Evolutionary conservation across 1,139 yeast genomes (phyloP), one percentile per base, ranked within the genome.

Genomic region (Blastobotrys buckinghamii): DNA sequence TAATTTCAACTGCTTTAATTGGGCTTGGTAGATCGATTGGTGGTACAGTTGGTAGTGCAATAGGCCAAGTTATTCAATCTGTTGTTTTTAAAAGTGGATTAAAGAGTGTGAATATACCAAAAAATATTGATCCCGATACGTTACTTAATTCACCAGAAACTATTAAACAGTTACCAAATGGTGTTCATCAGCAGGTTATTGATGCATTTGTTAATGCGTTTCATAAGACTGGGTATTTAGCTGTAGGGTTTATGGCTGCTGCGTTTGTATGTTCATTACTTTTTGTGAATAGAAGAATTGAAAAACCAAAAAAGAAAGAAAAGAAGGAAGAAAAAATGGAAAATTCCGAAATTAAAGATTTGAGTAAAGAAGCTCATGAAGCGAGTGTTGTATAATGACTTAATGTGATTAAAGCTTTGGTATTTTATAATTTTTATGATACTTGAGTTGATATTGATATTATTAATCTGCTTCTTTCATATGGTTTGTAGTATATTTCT

Each of bases 1-100:
- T 80, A 46, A 58, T 77, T 53, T 71, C 77, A 1, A 78, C 82
- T 1, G 64, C 79, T 1, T 69, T 76, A 52, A 54, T 74, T 44
- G 75, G 75, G 54, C 76, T 79, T 55, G 57, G 66, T 33, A 71
- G 79, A 55, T 66, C 78, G 1, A 47, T 72, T 10, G 81, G 79
- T 38, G 79, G 80, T 20, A 72, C 77, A 1, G 49, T 78, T 32
- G 77, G 79, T 15, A 69, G 74, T 22, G 65, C 72, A 8, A 53
- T 78, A 17, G 74, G 76, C 1, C 81, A 78, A 57, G 63, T 77
- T 20, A 68, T 80, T 27, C 75, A 73, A 55, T 62, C 66, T 13
- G 60, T 67, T 5, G 60, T 66, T 3, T 53, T 65, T n/a, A 58
- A 44, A 8, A 20, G 38, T 15, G 24, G 16, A 3, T 26, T 49